These are phyloP conservation scores for Daldinia vernicosa DNA, from an alignment of 495 filamentous ascomycete species.

Conservation along the genomic window DNA sequence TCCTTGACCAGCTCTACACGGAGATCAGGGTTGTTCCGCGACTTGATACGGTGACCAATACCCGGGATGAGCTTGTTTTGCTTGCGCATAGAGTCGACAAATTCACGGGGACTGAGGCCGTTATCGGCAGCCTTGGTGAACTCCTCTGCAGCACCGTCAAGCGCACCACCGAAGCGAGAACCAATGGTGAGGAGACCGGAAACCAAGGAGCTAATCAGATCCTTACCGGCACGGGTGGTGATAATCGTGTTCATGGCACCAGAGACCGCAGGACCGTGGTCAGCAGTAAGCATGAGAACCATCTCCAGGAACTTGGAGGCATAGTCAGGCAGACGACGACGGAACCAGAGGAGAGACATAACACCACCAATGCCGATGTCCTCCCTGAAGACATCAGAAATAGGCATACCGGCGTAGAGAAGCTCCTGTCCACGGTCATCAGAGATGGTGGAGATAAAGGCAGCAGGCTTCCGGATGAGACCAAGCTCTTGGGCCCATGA, in stretches of 20 bases:
- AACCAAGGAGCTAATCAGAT: slow-evolving; percentile 93
- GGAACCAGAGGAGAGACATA: slow-evolving; percentile 99
- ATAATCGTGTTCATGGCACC: slow-evolving; percentile 99
- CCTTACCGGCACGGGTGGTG: slow-evolving; percentile 98
- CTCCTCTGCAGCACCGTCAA: slow-evolving; percentile 97
- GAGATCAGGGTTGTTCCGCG: slow-evolving; percentile 98
- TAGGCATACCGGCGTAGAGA: slow-evolving; percentile 98
- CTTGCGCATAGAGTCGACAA: slow-evolving; percentile 98
- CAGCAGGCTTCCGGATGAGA: slow-evolving; percentile 98
- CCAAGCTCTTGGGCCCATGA: slow-evolving; percentile 99
- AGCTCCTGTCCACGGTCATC: slow-evolving; percentile 99
- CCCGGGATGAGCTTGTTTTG: slow-evolving; percentile 99
- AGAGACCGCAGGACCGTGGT: slow-evolving; percentile 98
- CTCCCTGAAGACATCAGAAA: slow-evolving; percentile 98
- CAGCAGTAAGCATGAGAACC: slow-evolving; percentile 99
- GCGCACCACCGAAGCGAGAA: slow-evolving; percentile 96
- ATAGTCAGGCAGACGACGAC: slow-evolving; percentile 92
- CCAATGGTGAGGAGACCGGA: slow-evolving; percentile 97
- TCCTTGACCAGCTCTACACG: slow-evolving; percentile 99
- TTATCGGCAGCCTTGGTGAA: slow-evolving; percentile 98
- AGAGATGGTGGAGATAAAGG: slow-evolving; percentile 99
- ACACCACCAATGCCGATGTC: slow-evolving; percentile 99
- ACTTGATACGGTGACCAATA: slow-evolving; percentile 99
- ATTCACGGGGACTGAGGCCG: slow-evolving; percentile 96
- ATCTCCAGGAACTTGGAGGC: slow-evolving; percentile 99